These are phyloP conservation scores for Monarda citriodora DNA, from an alignment of 305 asterid genomes.

Conservation along the genomic window DNA sequence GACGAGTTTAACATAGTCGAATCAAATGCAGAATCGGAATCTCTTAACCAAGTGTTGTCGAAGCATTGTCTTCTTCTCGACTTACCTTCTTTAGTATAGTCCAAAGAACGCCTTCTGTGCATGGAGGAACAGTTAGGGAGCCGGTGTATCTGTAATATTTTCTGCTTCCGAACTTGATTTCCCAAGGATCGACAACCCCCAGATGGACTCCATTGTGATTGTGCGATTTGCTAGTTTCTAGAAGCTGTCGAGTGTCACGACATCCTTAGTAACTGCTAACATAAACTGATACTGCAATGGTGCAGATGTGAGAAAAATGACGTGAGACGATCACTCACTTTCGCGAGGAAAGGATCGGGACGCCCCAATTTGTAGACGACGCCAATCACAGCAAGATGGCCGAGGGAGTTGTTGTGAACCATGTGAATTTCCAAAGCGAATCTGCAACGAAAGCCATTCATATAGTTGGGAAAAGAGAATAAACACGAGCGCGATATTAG, in stretches of 20 bases:
- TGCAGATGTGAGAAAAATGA: not conserved
- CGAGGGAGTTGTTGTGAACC: conserved; percentile 47
- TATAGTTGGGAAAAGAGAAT: not conserved
- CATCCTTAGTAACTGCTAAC: not conserved
- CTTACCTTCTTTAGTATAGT: conserved; percentile 55
- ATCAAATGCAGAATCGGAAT: not conserved
- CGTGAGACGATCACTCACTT: conserved; percentile 23
- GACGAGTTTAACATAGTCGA: conserved; percentile 1
- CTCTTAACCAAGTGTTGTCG: no score
- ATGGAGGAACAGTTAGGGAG: conserved; percentile 88
- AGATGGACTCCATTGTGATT: conserved; percentile 23
- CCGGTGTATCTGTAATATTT: conserved; percentile 69
- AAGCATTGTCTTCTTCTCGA: not conserved
- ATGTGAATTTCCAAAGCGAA: conserved; percentile 65
- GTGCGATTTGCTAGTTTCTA: not conserved
- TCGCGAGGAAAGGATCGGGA: conserved; percentile 49
- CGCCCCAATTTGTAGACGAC: conserved; percentile 49
- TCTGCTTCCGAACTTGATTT: conserved; percentile 45
- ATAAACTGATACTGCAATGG: not conserved
- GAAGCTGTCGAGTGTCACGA: conserved; percentile 16
- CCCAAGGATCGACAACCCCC: conserved; percentile 49
- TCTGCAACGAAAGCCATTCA: conserved; percentile 25
- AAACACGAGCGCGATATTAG: not conserved
- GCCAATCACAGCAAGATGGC: conserved; percentile 51
- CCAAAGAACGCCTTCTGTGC: conserved; percentile 84